Evolutionary conservation across 257 asterid genomes (phyloP), one percentile per base, ranked within the genome.

Genomic region (Schizonepeta tenuifolia): DNA sequence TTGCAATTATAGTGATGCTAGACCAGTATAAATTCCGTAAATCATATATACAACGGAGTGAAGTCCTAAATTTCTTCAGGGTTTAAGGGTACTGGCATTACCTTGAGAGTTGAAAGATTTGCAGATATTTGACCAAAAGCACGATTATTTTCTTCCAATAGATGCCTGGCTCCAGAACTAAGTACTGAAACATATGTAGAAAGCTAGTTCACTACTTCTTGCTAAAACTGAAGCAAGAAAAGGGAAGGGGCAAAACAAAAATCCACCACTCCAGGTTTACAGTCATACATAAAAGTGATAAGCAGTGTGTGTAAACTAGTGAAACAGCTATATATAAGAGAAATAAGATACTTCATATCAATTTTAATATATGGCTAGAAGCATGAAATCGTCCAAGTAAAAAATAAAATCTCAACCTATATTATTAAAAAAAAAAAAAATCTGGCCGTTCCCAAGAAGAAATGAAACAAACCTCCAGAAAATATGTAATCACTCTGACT

Each of bases 101-200:
- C 97, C 97, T 89, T 77, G 79, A 88, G 80, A 44, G 89, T 58
- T 20, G 89, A 86, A 67, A 92, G 86, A 80, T 92, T 92, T 70
- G 90, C 80, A 41, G 96, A 88, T 69, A 92, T 89, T 73, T 80
- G 91, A 75, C 83, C 88, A 70, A 92, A 86, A 60, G 91, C 84
- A 71, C 70, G 87, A 66, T 68, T 88, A 67, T 89, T 92, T 82
- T 88, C 96, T 77, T 89, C 96, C 84, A 92, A 75, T 65, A 92
- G 92, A 78, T 78, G 89, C 59, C 88, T 78, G 40, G 87, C 47
- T 73, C 86, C 58, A 53, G 88, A 82, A 80, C 78, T 67, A 49
- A 83, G 67, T 44, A 75, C 96, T 88, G 90, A 67, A 82, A 79
- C 75, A 77, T 20, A 72, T 55, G 74, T 6, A 24, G 41, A 75